phyloP scores from a whole-genome alignment of 2,329 filamentous ascomycete species.

The Penicillium nordicum region DNA sequence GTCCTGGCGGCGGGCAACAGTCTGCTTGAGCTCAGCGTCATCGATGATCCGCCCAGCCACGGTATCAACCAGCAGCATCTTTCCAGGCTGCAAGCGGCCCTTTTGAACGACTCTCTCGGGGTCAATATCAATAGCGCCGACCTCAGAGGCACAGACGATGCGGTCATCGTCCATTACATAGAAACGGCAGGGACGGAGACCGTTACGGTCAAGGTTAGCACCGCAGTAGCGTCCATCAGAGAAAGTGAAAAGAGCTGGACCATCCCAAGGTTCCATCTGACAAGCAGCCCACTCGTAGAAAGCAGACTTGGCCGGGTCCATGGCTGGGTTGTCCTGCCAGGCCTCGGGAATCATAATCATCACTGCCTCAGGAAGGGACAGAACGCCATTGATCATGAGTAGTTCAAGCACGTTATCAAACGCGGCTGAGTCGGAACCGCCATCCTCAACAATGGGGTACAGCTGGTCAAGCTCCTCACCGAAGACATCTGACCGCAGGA shows the following conservation, averaged over 20 bases:
- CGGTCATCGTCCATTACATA: slow-evolving; percentile 96
- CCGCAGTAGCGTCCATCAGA: slow-evolving; percentile 95
- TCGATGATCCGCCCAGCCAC: slow-evolving; percentile 89
- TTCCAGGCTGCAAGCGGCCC: slow-evolving; percentile 86
- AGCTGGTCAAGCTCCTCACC: slow-evolving; percentile 85
- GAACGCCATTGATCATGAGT: slow-evolving; percentile 89
- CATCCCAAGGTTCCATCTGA: slow-evolving; percentile 99
- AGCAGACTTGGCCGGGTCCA: slow-evolving; percentile 92
- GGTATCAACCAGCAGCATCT: slow-evolving; percentile 94
- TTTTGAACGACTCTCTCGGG: slow-evolving; percentile 89
- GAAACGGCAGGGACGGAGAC: slow-evolving; percentile 91
- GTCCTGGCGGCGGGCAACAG: slow-evolving; percentile 80
- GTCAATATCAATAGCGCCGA: slow-evolving; percentile 87
- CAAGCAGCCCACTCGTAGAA: slow-evolving; percentile 99
- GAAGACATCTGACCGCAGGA: slow-evolving; percentile 89
- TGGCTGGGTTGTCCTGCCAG: slow-evolving; percentile 88
- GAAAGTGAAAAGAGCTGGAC: slow-evolving; percentile 93
- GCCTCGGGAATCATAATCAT: slow-evolving; percentile 99
- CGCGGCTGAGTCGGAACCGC: slow-evolving; percentile 91
- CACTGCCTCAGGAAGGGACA: slow-evolving; percentile 90
- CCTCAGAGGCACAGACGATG: slow-evolving; percentile 95
- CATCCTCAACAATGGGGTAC: slow-evolving; percentile 94
- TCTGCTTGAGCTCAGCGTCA: slow-evolving; percentile 84
- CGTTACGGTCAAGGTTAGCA: slow-evolving; percentile 94
- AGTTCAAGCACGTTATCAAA: slow-evolving; percentile 97